A percentile compares a stretch with the other conserved stretches of the same genome.
These are phyloP conservation scores for Vairimorpha apis DNA, from an alignment of 371 early-diverging fungal species.

Conservation along the genomic window DNA sequence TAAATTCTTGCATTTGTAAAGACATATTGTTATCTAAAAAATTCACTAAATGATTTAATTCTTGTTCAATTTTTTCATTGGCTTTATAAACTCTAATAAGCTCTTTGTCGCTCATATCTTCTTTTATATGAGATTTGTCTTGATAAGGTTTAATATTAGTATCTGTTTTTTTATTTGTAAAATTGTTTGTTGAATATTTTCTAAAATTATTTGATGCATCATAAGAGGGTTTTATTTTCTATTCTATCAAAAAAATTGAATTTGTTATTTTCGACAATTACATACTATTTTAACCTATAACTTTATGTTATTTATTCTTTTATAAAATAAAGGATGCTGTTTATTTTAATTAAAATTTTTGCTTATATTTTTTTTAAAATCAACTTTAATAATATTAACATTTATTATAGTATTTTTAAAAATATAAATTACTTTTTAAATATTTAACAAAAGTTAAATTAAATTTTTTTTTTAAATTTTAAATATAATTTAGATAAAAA, in stretches of 20 bases:
- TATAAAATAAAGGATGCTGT: no score
- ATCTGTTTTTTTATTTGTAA: not conserved
- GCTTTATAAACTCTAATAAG: not conserved
- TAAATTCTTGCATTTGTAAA: not conserved
- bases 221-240: not conserved
- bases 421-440: no score
- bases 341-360: no score
- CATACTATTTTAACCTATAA: no score
- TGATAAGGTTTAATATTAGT: not conserved
- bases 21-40: slow-evolving; percentile 13
- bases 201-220: slow-evolving; percentile 18
- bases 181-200: not conserved
- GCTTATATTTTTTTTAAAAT: no score
- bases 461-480: no score
- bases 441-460: no score
- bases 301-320: no score
- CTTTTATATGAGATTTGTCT: not conserved
- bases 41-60: slow-evolving; percentile 7
- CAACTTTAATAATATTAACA: no score
- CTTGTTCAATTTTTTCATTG: slow-evolving; percentile 3
- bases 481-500: no score
- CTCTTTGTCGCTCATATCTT: not conserved
- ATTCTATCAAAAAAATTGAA: not conserved
- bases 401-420: no score
- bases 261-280: no score